Evolutionary conservation across 164 flowering plant genomes (phyloP), one percentile per base, ranked within the genome.

Genomic region (Vitis riparia): DNA sequence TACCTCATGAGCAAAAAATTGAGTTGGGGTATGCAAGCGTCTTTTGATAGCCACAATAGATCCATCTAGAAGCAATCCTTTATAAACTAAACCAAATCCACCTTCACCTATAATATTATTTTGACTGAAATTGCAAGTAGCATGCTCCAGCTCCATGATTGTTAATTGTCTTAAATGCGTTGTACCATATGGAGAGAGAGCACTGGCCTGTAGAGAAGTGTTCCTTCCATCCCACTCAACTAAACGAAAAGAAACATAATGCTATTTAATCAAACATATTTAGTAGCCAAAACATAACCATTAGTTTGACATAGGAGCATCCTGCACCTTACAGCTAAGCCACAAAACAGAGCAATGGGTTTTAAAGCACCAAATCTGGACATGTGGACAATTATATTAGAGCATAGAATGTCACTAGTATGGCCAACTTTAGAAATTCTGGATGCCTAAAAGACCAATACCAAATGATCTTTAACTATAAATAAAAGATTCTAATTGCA

Each of bases 11-110:
- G 75, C 23, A 69, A 82, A 82, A 61, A 60, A 50, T 44, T 52
- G 76, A 55, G 63, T 74, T 15, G 72, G 83, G 27, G 60, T 59
- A 64, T 75, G 76, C 23, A 70, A 27, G 37, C 75, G 78, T 73
- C 85, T 78, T 74, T 85, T 85, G 64, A 85, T 78, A 53, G 83
- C 86, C 65, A 84, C 87, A 10, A 81, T 67, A 56, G 84, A 75
- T 59, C 89, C 87, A 75, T 85, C 85, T 66, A 73, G 82, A 73
- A 85, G 87, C 68, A 85, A 53, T 55, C 87, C 89, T 68, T 76
- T 83, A 67, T 83, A 82, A 11, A 75, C 84, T 51, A 73, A 71
- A 67, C 88, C 88, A 62, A 85, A 83, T 48, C 75, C 73, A 63
- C 86, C 83, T 76, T 81, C 83, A 64, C 87, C 89, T 12, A 85